Conservation (phyloP, 148 eudicot species). For the Fallopia convolvulus region DNA sequence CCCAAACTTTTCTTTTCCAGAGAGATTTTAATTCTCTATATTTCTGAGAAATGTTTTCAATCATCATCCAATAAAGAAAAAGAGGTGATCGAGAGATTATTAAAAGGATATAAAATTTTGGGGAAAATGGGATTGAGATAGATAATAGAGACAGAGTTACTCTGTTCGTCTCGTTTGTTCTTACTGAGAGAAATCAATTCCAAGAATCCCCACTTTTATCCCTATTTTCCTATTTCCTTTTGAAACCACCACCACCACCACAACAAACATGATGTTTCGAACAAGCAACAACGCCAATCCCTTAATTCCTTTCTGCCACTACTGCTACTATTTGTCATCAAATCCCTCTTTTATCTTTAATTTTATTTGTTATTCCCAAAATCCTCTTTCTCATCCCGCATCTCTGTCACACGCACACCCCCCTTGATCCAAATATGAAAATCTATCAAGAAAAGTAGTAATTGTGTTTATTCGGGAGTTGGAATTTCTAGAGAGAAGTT, state of each 20-base stretch:
- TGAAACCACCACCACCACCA: not conserved
- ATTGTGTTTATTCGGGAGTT: not conserved
- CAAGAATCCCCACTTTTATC: not conserved
- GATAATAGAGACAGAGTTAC: not conserved
- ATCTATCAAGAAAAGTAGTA: not conserved
- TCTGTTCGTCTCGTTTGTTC: slow-evolving; percentile 11
- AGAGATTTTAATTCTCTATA: not conserved
- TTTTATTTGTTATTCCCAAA: slow-evolving; percentile 6
- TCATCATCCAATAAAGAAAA: not conserved
- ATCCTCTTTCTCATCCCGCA: slow-evolving; percentile 9
- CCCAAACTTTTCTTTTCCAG: not conserved
- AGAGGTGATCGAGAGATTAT: not conserved
- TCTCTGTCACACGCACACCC: slow-evolving; percentile 16
- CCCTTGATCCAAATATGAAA: slow-evolving; percentile 2
- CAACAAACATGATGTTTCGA: slow-evolving; percentile 13
- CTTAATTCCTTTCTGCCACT: slow-evolving; percentile 4
- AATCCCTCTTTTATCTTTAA: slow-evolving; percentile 2
- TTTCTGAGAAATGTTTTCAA: not conserved
- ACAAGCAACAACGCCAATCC: slow-evolving; percentile 12
- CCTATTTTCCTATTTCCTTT: not conserved
- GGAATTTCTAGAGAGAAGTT: slow-evolving; percentile 8
- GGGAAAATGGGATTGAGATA: not conserved
- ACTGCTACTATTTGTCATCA: slow-evolving; percentile 13
- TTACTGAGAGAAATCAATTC: slow-evolving; percentile 11
- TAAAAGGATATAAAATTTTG: not conserved